Base-by-base conservation (phyloP, 2,329 filamentous ascomycete genomes). In the Stachybotrys elegans region DNA sequence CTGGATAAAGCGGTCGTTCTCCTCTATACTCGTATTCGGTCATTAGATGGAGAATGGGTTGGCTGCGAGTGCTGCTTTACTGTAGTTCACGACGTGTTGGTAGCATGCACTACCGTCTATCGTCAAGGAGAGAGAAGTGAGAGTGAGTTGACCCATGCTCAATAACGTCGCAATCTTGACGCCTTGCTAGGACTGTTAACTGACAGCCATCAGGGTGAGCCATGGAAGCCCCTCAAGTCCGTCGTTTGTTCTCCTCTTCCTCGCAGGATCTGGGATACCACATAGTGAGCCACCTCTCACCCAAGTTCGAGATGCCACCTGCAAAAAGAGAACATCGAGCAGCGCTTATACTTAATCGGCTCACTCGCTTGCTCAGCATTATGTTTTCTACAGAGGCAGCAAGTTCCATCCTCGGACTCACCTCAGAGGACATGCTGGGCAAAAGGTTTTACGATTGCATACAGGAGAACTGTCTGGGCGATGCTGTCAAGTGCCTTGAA, bases 371-470 rank as follows among this genome's bases (percentile, higher is more conserved):
- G 6, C 70, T 92, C 45, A 86, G 84, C 19, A 81, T 94, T 58
- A 90, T 95, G 85, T 94, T 90, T 63, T 87, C 87, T 12, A 94
- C 89, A 0, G 83, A 82, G 54, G 84, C 87, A 2, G 76, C 94
- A 21, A 68, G 80, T 17, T 76, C 83, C 16, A 84, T 95, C 44
- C 75, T 94, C 19, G 88, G 88, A 5, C 72, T 94, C 4, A 69
- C 76, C 1, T 78, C 87, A 4, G 76, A 83, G 20, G 75, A 85
- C 43, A 76, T 94, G 50, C 76, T 81, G 50, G 82, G 86, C 34
- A 84, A 83, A 53, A 91, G 87, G 60, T 94, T 95, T 61, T 95
- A 94, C 61, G 86, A 89, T 55, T 92, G 86, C 58, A 93, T 95
- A 41, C 79, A 86, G 45, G 81, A 87, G 53, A 84, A 82, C 48